Evolutionary conservation across 1,139 yeast genomes (phyloP), one percentile per base, ranked within the genome.

Genomic region (Candida glucosophila): DNA sequence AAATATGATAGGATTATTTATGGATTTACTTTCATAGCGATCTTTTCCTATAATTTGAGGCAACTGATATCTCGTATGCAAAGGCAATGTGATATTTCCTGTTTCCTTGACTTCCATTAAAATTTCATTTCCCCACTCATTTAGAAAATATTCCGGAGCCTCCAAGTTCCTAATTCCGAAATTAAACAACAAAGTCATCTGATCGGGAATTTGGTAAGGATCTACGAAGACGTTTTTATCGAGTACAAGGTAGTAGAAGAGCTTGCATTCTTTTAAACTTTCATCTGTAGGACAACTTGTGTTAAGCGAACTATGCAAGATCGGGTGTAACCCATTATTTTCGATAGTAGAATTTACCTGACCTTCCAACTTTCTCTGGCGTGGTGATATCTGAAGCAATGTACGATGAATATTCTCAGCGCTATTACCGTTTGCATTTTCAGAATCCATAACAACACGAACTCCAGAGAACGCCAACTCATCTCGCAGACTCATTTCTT

Each of bases 121-220:
- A 3, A 60, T 30, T 31, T 62, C 68, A 29, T 47, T 54, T 0
- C 71, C 71, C 71, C 71, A 64, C 31, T 51, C 50, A 2, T 34
- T 26, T 2, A 61, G 41, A 19, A 48, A 44, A 36, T 64, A 64
- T 21, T 47, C 67, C 0, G 71, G 71, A n/a, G 58, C 41, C 35
- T 64, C 71, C 30, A 64, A 41, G 35, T 64, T 63, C 8, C 40
- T 34, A 12, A 48, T 41, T 1, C 71, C 71, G 28, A 45, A 51
- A 20, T 47, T 41, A 12, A 49, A 40, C 4, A 58, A 36, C n/a
- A 55, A 36, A 2, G 33, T 29, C 9, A 53, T 37, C 14, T 40
- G 41, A 2, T 35, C 38, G 1, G 66, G 59, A 5, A 49, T 29
- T 37, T 62, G 67, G 34, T 58, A 62, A 36, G 53, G 48, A 37